Evolutionary conservation across 139 green algal species (phyloP).

Genomic region (Chlorella sp.): DNA sequence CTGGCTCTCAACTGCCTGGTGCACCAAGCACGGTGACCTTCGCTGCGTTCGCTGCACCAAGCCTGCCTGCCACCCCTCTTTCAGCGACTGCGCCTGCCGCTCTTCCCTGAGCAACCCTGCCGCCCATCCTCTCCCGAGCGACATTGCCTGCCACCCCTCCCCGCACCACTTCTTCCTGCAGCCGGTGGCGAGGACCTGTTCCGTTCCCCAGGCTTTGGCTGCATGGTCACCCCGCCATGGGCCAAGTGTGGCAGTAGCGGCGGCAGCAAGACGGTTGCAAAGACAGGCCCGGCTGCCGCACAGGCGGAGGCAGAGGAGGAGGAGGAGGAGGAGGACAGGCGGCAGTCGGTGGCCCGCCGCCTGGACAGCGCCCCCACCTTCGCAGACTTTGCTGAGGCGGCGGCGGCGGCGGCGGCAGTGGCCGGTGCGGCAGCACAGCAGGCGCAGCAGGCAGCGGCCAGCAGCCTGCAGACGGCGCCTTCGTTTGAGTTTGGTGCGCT

Average conservation of each 20-base stretch:
- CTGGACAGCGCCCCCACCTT: conserved; percentile 16
- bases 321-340: neutral
- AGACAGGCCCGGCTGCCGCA: neutral
- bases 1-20: no score
- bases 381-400: neutral
- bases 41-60: no score
- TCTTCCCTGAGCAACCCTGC: no score
- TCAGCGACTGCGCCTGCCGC: no score
- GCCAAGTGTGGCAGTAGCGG: conserved; percentile 36
- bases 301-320: neutral
- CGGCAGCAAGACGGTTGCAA: neutral
- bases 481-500: conserved; percentile 22
- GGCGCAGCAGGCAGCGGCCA: neutral
- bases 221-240: conserved; percentile 34
- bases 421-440: neutral
- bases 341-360: conserved; percentile 27
- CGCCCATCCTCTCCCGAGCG: no score
- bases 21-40: no score
- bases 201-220: conserved; percentile 23
- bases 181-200: conserved; percentile 18
- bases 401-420: neutral
- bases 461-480: neutral
- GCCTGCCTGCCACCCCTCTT: no score
- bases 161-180: neutral
- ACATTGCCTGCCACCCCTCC: neutral